Conservation (phyloP, 2,329 filamentous ascomycete genomes). For the Elsinoe batatas region DNA sequence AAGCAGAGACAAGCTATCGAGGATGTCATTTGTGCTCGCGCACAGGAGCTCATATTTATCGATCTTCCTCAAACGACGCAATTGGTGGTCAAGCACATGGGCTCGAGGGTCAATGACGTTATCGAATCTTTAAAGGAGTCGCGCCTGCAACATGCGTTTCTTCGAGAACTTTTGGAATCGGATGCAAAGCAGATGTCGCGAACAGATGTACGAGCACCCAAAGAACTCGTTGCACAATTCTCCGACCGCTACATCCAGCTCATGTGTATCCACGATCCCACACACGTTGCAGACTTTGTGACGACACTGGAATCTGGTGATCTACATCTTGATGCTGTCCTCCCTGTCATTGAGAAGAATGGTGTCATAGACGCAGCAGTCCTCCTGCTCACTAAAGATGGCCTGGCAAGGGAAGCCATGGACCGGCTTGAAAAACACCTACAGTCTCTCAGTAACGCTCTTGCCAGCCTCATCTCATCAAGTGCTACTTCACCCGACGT, state of each 20-base stretch:
- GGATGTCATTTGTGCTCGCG: constrained; percentile 54
- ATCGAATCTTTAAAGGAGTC: constrained; percentile 52
- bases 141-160: constrained; percentile 63
- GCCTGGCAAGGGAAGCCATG: constrained; percentile 75
- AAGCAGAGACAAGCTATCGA: constrained; percentile 67
- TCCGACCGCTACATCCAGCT: constrained; percentile 79
- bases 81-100: constrained; percentile 51
- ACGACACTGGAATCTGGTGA: constrained; percentile 65
- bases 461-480: constrained; percentile 62
- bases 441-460: constrained; percentile 64
- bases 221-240: constrained; percentile 45
- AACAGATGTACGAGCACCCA: constrained; percentile 18
- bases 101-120: constrained; percentile 57
- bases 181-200: background rate
- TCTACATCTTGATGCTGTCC: constrained; percentile 65
- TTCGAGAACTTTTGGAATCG: constrained; percentile 66
- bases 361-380: constrained; percentile 90
- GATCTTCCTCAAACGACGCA: constrained; percentile 56
- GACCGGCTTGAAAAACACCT: constrained; percentile 73
- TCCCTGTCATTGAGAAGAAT: constrained; percentile 80
- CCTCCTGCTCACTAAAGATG: constrained; percentile 79
- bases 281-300: constrained; percentile 78
- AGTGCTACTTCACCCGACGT: constrained; percentile 47
- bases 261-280: constrained; percentile 77
- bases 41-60: constrained; percentile 56